Evolutionary conservation across 768 basidiomycete genomes (phyloP).

Genomic region (Boletus subparvulus): DNA sequence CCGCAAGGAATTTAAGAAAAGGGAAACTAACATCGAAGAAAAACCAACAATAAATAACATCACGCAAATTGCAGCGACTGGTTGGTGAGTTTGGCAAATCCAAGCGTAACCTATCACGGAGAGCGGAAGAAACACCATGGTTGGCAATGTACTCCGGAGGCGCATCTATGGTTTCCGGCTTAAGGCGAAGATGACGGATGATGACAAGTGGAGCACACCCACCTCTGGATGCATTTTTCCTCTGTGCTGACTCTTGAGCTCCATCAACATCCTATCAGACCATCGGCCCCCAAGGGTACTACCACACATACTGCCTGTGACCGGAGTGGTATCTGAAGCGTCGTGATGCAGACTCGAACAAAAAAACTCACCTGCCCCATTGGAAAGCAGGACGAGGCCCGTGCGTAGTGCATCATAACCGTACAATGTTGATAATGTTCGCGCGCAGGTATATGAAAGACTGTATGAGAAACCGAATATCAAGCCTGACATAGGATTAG

Average conservation of each 20-base stretch:
- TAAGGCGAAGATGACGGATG: neutral
- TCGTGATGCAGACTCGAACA: neutral
- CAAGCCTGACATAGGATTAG: conserved; percentile 44
- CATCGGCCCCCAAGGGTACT: conserved; percentile 59
- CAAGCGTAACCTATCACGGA: conserved; percentile 72
- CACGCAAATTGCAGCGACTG: conserved; percentile 69
- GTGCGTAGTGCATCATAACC: conserved; percentile 66
- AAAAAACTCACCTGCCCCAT: conserved; percentile 56
- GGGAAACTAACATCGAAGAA: conserved; percentile 39
- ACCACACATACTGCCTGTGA: conserved; percentile 48
- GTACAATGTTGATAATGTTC: conserved; percentile 66
- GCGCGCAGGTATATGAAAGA: conserved; percentile 70
- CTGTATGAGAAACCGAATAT: conserved; percentile 72
- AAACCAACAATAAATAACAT: conserved; percentile 73
- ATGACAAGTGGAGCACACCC: conserved; percentile 5
- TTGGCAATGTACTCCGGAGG: conserved; percentile 58
- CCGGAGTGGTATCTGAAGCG: neutral
- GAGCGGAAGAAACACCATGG: conserved; percentile 53
- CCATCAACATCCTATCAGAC: conserved; percentile 47
- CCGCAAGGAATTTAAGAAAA: neutral
- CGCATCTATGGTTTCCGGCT: conserved; percentile 54
- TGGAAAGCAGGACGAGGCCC: conserved; percentile 74
- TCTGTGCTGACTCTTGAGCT: conserved; percentile 42
- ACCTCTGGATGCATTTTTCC: conserved; percentile 63
- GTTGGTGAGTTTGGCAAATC: conserved; percentile 62